These are phyloP conservation scores for Microdochium trichocladiopsis DNA, from an alignment of 2,329 filamentous ascomycete genomes.

Conservation along the genomic window DNA sequence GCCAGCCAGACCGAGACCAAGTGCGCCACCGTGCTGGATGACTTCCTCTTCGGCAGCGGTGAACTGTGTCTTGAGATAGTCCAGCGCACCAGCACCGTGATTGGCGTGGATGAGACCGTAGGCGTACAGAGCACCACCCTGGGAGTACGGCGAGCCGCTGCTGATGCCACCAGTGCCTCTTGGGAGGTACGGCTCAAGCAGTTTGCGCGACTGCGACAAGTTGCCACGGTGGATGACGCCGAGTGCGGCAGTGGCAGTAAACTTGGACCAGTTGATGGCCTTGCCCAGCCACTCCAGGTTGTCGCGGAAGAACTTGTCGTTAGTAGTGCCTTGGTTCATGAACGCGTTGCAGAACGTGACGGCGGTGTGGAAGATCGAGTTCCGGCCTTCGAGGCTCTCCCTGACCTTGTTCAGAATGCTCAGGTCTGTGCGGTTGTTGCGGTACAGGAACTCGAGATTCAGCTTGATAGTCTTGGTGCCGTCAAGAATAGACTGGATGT, in stretches of 20 bases:
- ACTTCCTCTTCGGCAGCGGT: conserved; percentile 77
- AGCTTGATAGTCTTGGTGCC: conserved; percentile 91
- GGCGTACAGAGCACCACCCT: conserved; percentile 91
- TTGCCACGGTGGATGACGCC: conserved; percentile 97
- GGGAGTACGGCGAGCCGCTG: conserved; percentile 85
- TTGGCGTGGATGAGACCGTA: conserved; percentile 96
- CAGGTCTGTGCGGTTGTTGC: conserved; percentile 89
- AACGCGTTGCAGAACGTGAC: conserved; percentile 98
- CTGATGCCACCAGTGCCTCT: conserved; percentile 59
- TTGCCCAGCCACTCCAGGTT: conserved; percentile 98
- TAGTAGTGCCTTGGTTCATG: conserved; percentile 98
- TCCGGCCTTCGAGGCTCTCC: conserved; percentile 89
- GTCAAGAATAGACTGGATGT: conserved; percentile 65
- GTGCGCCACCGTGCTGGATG: conserved; percentile 91
- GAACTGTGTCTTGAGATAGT: conserved; percentile 72
- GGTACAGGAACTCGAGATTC: conserved; percentile 92
- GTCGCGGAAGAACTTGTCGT: conserved; percentile 97
- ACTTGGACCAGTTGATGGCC: conserved; percentile 99
- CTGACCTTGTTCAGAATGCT: conserved; percentile 93
- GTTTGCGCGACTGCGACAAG: conserved; percentile 83
- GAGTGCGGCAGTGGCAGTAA: conserved; percentile 91
- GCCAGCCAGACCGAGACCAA: conserved; percentile 91
- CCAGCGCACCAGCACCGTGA: conserved; percentile 83
- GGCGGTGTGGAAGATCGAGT: conserved; percentile 97
- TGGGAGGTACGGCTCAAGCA: conserved; percentile 91